Evolutionary conservation across 2,329 filamentous ascomycete species (phyloP), one percentile per base, ranked within the genome.

Genomic region (Talaromyces sp.): DNA sequence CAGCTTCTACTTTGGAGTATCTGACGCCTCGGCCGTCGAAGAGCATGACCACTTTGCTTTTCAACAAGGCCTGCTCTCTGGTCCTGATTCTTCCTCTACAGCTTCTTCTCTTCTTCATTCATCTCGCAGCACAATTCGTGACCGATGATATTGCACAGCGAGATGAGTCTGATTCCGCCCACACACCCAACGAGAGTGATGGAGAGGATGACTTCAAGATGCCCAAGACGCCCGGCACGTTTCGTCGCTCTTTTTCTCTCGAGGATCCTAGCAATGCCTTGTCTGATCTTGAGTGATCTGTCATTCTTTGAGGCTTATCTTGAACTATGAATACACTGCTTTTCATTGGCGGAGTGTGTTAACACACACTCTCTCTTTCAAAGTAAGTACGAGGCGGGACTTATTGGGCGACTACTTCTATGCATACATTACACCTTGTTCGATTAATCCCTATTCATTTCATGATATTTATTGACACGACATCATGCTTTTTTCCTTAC

Each of bases 1-100:
- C 87, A 1, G 80, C 87, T 0, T 86, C 87, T 6, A 89, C 88
- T 64, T 76, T 92, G 9, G 81, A 83, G 5, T 83, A 86, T 4
- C 73, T 77, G 44, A 69, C 76, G 42, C 71, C 77, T 55, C 74
- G 78, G 63, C 71, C 77, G 39, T 73, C 80, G 0, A 77, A 83
- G 37, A 80, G 82, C 48, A 78, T 89, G 33, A 84, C 86, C 0
- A 79, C 85, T 58, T 83, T 86, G 2, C 84, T 96, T 33, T 83
- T 96, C 28, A 85, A 88, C 62, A 93, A 91, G 76, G 92, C 92
- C 0, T 87, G 85, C 66, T 87, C 90, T 58, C 83, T 95, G 33
- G 82, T 96, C 3, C 79, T 96, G 14, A 87, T 90, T 0, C 92
- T 92, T n/a, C 92, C 93, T 0, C 85, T 88, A 37, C 86, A 93